Conservation (phyloP, 192 early-diverging fungal species). For the Coemansia sp. region DNA sequence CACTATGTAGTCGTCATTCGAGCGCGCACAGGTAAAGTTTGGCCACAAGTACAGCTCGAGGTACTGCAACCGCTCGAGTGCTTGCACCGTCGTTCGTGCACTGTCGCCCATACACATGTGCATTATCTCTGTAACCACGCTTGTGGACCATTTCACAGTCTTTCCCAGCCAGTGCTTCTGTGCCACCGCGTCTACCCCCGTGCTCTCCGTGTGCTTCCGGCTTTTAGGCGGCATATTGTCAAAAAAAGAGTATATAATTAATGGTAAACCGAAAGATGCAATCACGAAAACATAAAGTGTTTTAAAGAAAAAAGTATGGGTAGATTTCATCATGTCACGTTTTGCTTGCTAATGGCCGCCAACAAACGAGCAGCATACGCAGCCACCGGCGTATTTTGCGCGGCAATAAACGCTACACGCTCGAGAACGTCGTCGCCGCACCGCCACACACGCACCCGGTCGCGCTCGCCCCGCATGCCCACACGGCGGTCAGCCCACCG, state of each 20-base stretch:
- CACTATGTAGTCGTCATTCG: constrained; percentile 58
- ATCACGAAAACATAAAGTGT: not conserved
- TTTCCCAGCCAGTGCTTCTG: constrained; percentile 8
- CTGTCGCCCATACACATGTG: constrained; percentile 11
- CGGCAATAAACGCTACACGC: constrained; percentile 40
- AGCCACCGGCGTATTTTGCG: constrained; percentile 10
- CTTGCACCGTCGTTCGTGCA: constrained; percentile 8
- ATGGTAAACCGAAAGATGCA: not conserved
- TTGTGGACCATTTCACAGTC: constrained; percentile 11
- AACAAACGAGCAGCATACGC: constrained; percentile 32
- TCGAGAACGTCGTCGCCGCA: constrained; percentile 40
- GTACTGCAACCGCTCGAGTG: constrained; percentile 37
- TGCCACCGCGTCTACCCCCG: not conserved
- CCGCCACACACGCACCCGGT: constrained; percentile 35
- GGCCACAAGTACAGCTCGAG: constrained; percentile 76
- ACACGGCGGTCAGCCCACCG: constrained; percentile 41
- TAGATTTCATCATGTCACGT: not conserved
- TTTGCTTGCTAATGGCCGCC: constrained; percentile 23
- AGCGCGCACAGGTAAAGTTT: constrained; percentile 32
- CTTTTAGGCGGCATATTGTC: not conserved
- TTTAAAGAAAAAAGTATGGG: too few relatives aligned
- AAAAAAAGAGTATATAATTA: not conserved
- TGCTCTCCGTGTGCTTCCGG: not conserved
- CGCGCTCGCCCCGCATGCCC: constrained; percentile 25
- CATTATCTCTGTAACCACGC: constrained; percentile 4